Conservation (phyloP, 208 protist genomes). For the Wallacemonas sp. region DNA sequence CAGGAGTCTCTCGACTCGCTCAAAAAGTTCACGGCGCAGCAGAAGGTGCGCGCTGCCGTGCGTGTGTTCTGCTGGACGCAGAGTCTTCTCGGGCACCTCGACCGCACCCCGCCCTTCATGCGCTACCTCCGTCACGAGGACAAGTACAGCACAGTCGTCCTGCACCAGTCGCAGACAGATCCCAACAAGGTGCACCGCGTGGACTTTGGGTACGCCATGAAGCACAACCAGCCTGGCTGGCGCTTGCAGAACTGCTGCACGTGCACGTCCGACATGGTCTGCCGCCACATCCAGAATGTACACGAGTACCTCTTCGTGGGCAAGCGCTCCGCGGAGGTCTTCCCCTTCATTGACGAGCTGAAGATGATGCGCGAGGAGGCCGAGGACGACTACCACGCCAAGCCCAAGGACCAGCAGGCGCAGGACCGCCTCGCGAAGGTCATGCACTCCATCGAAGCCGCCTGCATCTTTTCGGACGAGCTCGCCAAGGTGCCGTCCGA, state of each 20-base stretch:
- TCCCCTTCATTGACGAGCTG: constrained; percentile 73
- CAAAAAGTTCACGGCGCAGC: constrained; percentile 59
- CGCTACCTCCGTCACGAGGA: constrained; percentile 76
- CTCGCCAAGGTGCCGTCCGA: constrained; percentile 58
- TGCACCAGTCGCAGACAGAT: constrained; percentile 77
- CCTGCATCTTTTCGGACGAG: constrained; percentile 69
- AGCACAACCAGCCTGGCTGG: constrained; percentile 45
- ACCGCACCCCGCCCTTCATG: constrained; percentile 79
- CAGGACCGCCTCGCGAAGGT: constrained; percentile 35
- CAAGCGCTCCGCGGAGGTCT: constrained; percentile 66
- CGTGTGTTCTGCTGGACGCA: constrained; percentile 71
- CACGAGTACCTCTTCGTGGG: constrained; percentile 87
- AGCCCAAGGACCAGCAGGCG: constrained; percentile 31
- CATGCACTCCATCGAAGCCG: constrained; percentile 56
- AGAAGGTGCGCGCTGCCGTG: constrained; percentile 65
- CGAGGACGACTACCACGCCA: constrained; percentile 39
- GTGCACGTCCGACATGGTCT: constrained; percentile 68
- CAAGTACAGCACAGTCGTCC: constrained; percentile 65
- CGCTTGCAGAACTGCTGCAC: constrained; percentile 77
- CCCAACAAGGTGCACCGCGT: constrained; percentile 52
- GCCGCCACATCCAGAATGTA: constrained; percentile 88
- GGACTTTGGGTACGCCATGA: constrained; percentile 72
- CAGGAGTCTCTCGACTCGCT: constrained; percentile 48
- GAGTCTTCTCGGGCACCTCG: constrained; percentile 49
- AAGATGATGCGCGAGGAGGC: constrained; percentile 61